Conservation (phyloP, 345 rosid genomes). For the Geranium brycei region DNA sequence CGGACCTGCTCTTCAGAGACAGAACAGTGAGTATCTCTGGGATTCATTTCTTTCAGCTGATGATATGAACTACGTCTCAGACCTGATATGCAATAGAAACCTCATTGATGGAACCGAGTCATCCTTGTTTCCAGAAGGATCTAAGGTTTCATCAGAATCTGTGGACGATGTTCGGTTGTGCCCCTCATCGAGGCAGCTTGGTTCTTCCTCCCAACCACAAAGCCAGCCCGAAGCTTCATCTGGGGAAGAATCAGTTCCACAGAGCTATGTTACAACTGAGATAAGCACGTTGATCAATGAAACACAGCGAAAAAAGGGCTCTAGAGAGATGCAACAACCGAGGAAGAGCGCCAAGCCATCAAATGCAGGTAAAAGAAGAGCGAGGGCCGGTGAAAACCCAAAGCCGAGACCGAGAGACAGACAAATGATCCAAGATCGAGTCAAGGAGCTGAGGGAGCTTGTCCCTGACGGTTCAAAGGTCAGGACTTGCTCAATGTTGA, state of each 20-base stretch:
- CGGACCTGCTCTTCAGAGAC: conserved; percentile 19
- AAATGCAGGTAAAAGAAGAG: conserved; percentile 24
- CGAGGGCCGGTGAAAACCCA: conserved; percentile 31
- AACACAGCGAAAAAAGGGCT: conserved; percentile 10
- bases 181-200: neutral
- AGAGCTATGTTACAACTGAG: conserved; percentile 11
- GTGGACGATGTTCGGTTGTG: conserved; percentile 14
- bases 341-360: conserved; percentile 18
- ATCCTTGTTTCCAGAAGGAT: conserved; percentile 11
- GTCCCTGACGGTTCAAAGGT: conserved; percentile 54
- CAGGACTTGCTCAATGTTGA: conserved; percentile 4
- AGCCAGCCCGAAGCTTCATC: neutral
- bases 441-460: conserved; percentile 52
- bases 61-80: conserved; percentile 8
- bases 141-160: conserved; percentile 23
- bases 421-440: conserved; percentile 58
- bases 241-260: conserved; percentile 9
- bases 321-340: conserved; percentile 1
- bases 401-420: conserved; percentile 58
- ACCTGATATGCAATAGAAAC: conserved; percentile 6
- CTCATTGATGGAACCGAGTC: conserved; percentile 13
- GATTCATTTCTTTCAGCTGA: conserved; percentile 13
- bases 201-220: conserved; percentile 12
- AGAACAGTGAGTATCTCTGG: conserved; percentile 14
- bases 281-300: conserved; percentile 11